phyloP scores from a whole-genome alignment of 2,329 filamentous ascomycete genomes.

The Teratosphaeria nubilosa region DNA sequence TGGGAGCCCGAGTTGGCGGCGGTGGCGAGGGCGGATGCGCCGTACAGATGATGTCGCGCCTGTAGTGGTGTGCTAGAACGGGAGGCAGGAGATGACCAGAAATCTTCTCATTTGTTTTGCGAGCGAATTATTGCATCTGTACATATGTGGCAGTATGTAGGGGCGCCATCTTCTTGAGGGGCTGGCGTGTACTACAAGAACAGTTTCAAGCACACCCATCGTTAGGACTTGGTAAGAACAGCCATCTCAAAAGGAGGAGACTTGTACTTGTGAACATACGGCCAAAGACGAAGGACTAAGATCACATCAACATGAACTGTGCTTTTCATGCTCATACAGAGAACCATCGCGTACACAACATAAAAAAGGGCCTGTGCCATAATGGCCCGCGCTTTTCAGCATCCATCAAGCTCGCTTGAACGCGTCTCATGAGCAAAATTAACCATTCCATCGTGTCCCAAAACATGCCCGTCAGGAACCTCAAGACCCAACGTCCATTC shows the following conservation, averaged over 20 bases:
- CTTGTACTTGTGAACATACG: too few relatives aligned
- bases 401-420: not conserved
- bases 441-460: not conserved
- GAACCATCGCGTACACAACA: not conserved
- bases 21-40: conserved; percentile 81
- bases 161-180: not conserved
- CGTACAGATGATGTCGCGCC: conserved; percentile 39
- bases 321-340: not conserved
- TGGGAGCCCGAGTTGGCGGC: conserved; percentile 98
- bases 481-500: not conserved
- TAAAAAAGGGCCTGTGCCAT: not conserved
- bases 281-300: not conserved
- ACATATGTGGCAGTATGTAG: not conserved
- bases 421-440: not conserved
- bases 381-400: not conserved
- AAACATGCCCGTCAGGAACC: not conserved
- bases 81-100: not conserved
- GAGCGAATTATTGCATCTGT: not conserved
- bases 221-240: not conserved
- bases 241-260: not conserved
- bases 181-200: not conserved
- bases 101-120: not conserved
- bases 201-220: not conserved
- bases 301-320: not conserved
- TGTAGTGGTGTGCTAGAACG: not conserved